Evolutionary conservation across 2,329 filamentous ascomycete genomes (phyloP), one percentile per base, ranked within the genome.

Genomic region (Thelonectria rubi): DNA sequence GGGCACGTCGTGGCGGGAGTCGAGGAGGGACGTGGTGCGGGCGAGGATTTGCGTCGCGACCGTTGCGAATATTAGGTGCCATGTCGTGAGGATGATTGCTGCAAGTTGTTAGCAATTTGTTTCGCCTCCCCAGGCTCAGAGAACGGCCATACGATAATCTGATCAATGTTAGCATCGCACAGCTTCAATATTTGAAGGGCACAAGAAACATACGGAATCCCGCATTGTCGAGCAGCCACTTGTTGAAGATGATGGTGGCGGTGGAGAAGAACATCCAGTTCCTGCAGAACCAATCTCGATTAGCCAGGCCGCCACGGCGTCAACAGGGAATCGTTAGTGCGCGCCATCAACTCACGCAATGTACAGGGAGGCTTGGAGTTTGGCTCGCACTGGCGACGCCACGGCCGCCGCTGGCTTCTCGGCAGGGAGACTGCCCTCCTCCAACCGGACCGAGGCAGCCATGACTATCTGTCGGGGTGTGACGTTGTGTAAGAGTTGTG

Each of bases 201-300:
- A n/a, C 18, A 30, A 8, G 7, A 37, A 15, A 40, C 89, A 82
- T 81, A 92, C 90, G 84, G 78, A 94, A 94, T 59, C 89, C 85
- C 71, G 85, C 86, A 65, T 86, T 88, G 73, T 91, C 87, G 59
- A 97, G 85, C 49, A 97, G 87, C 86, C 91, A 94, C 81, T 97
- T 97, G 83, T 97, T 97, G 84, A 96, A 96, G 63, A 97, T 81
- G 74, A 97, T 96, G 64, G 94, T 93, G 71, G 86, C 83, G 65
- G 92, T 94, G 71, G 91, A 94, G 74, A 95, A 86, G 66, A 92
- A 84, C 69, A 97, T 96, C 92, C 93, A 97, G 73, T 87, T 86
- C 55, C 83, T 85, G 34, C 15, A 46, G 9, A 26, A 40, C 53
- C 7, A 24, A 26, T 47, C 20, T 34, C n/a, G 40, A 34, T 59